Conservation (phyloP, 106 monocot genomes). For the Dendrobium officinale region DNA sequence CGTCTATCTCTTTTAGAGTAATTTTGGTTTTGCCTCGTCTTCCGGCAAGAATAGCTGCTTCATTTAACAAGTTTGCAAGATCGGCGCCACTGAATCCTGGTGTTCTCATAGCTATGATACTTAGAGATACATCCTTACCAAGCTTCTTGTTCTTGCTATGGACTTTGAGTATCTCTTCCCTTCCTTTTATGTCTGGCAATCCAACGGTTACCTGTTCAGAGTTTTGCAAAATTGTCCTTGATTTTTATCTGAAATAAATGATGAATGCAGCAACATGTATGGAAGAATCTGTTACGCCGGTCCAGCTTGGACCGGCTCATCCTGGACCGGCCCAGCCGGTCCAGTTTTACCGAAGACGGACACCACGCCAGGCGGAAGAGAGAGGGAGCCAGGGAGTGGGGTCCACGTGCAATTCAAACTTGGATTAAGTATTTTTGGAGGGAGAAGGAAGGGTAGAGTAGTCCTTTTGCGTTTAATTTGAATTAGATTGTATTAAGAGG, state of each 20-base stretch:
- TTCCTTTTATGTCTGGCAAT: conserved; percentile 53
- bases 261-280: too few species aligned
- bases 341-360: too few species aligned
- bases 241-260: neutral
- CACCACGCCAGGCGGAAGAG: too few species aligned
- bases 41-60: conserved; percentile 76
- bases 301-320: too few species aligned
- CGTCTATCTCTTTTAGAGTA: conserved; percentile 51
- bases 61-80: conserved; percentile 75
- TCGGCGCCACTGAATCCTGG: conserved; percentile 77
- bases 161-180: conserved; percentile 56
- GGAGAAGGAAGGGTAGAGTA: too few species aligned
- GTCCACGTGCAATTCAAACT: too few species aligned
- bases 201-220: conserved; percentile 37
- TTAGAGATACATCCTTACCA: conserved; percentile 43
- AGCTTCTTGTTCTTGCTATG: conserved; percentile 66
- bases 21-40: conserved; percentile 55
- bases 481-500: too few species aligned
- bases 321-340: too few species aligned
- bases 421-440: too few species aligned
- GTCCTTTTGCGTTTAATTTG: too few species aligned
- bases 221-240: neutral
- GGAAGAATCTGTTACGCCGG: too few species aligned
- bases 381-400: too few species aligned
- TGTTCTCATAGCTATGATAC: conserved; percentile 60